phyloP scores from a whole-genome alignment of 805 yeast genomes.

The Spathaspora arborariae region DNA sequence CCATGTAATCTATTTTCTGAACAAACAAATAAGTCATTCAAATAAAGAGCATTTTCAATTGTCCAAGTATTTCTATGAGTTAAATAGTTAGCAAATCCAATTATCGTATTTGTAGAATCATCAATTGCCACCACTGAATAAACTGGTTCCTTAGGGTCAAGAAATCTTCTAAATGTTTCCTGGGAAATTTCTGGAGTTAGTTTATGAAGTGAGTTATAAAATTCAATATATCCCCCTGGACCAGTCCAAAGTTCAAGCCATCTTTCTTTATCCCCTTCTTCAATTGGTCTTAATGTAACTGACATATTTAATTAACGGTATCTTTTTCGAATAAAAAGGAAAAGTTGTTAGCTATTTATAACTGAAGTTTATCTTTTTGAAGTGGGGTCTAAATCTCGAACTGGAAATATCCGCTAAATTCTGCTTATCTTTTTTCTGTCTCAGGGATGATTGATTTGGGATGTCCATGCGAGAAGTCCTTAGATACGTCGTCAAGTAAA shows the following conservation, averaged over 20 bases:
- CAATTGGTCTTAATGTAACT: slow-evolving; percentile 39
- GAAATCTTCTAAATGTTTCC: slow-evolving; percentile 41
- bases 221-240: slow-evolving; percentile 35
- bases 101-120: slow-evolving; percentile 26
- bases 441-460: too few relatives aligned
- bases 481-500: too few relatives aligned
- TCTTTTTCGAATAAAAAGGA: too few relatives aligned
- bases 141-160: slow-evolving; percentile 43
- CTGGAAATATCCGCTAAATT: too few relatives aligned
- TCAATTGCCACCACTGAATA: slow-evolving; percentile 47
- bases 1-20: slow-evolving; percentile 39
- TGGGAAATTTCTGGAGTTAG: slow-evolving; percentile 37
- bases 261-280: slow-evolving; percentile 36
- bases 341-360: too few relatives aligned
- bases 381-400: too few relatives aligned
- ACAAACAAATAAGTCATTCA: slow-evolving; percentile 51
- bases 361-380: too few relatives aligned
- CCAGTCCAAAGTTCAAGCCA: slow-evolving; percentile 45
- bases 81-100: slow-evolving; percentile 50
- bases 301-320: slow-evolving; percentile 11
- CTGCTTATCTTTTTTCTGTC: too few relatives aligned
- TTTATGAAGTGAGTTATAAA: slow-evolving; percentile 35
- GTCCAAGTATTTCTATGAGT: slow-evolving; percentile 52
- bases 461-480: too few relatives aligned
- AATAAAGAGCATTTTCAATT: slow-evolving; percentile 38